Base-by-base conservation (phyloP, 768 basidiomycete genomes). In the Lanmaoa rubissima region DNA sequence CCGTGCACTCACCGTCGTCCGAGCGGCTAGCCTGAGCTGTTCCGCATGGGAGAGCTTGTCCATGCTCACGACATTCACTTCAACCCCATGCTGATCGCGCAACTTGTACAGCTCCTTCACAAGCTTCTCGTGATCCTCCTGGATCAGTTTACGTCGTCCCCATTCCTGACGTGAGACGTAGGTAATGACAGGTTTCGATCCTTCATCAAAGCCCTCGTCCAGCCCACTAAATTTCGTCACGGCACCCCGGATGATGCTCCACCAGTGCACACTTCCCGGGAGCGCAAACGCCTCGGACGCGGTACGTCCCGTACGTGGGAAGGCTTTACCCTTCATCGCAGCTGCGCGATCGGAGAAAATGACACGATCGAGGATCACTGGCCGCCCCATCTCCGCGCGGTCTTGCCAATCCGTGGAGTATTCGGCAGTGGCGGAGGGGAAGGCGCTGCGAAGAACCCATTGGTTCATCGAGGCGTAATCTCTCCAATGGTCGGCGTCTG, bases 391-490 rank as follows among this genome's bases (percentile, higher is more conserved):
- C 42, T 83, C 79, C 7, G 81, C 78, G 47, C 93, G 85, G 67
- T 96, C 94, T 31, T 77, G 77, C 86, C 93, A 95, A 71, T 96
- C 94, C 60, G 85, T 81, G 45, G 78, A 74, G 71, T 88, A 95
- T 70, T 95, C 93, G 75, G 90, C 83, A 1, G 83, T 81, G 52
- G 85, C 76, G 3, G 87, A 89, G 2, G 94, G 94, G 70, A 96
- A 93, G 55, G 85, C 80, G 32, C 85, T 82, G 47, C 88, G 86
- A 26, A 92, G 76, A 46, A 94, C 82, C 80, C 83, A 92, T 74
- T 94, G 84, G 71, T 96, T 96, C 93, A 97, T 94, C 36, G 79
- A 75, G 7, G 94, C 85, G 60, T 94, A 94, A 73, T 97, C 94
- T 19, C 92, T 84, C 94, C 94, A 97, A 63, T 91, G 86, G 49